Conservation (phyloP, 2,329 filamentous ascomycete species). For the Colletotrichum horii region DNA sequence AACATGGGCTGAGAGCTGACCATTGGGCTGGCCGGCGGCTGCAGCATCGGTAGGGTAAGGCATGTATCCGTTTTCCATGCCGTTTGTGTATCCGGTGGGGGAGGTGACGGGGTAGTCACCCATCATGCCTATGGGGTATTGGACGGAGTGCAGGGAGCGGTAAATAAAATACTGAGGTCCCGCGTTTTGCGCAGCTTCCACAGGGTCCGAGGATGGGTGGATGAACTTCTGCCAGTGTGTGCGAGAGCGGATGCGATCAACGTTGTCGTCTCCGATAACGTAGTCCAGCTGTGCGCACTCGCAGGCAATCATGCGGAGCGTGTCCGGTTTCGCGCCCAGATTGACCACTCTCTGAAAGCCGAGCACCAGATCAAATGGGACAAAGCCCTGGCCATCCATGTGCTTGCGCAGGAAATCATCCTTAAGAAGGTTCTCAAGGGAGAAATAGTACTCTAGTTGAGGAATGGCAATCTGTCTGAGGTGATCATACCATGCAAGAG, state of each 20-base stretch:
- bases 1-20: slow-evolving; percentile 64
- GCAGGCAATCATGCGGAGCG: slow-evolving; percentile 57
- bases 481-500: slow-evolving; percentile 10
- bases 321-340: slow-evolving; percentile 50
- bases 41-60: slow-evolving; percentile 9
- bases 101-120: slow-evolving; percentile 32
- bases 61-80: slow-evolving; percentile 15
- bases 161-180: slow-evolving; percentile 56
- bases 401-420: slow-evolving; percentile 86
- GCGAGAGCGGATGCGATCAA: slow-evolving; percentile 77
- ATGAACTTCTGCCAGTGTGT: slow-evolving; percentile 85
- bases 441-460: slow-evolving; percentile 93
- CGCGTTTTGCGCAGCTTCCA: slow-evolving; percentile 74
- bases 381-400: slow-evolving; percentile 96
- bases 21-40: slow-evolving; percentile 39
- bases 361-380: slow-evolving; percentile 78
- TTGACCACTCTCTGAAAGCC: slow-evolving; percentile 85
- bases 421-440: slow-evolving; percentile 92
- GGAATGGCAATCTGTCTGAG: slow-evolving; percentile 38
- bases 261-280: slow-evolving; percentile 74
- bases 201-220: slow-evolving; percentile 70
- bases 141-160: slow-evolving; percentile 24
- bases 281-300: slow-evolving; percentile 78
- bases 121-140: slow-evolving; percentile 25
- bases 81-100: slow-evolving; percentile 33